Percentiles rank a stretch among this genome's conserved stretches.
Conservation (phyloP, 2,329 filamentous ascomycete species). For the Microdochium paspali region DNA sequence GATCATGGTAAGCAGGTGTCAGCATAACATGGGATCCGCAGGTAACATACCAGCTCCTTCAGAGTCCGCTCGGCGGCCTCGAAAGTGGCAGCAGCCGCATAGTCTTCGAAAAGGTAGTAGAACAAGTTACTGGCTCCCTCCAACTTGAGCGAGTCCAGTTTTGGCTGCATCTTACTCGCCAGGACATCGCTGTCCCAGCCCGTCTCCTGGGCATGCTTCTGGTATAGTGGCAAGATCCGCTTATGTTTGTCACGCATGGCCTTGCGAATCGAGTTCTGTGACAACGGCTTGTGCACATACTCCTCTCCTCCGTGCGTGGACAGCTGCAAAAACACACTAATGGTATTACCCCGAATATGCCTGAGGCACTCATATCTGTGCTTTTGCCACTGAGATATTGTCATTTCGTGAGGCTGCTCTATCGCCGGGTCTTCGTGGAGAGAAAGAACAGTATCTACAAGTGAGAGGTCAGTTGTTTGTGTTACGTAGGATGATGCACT, state of each 20-base stretch:
- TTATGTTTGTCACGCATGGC: conserved; percentile 9
- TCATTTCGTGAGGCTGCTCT: conserved; percentile 10
- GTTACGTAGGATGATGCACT: not conserved
- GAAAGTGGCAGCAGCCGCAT: conserved; percentile 48
- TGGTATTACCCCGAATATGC: conserved; percentile 27
- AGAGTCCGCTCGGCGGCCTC: conserved; percentile 35
- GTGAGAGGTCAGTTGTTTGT: too few species aligned
- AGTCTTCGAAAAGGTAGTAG: conserved; percentile 61
- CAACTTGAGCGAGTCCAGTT: not conserved
- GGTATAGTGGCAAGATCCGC: not conserved
- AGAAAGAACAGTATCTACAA: conserved; percentile 55
- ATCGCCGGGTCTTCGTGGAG: conserved; percentile 49
- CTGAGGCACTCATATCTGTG: conserved; percentile 6
- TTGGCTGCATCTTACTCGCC: not conserved
- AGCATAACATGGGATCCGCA: conserved; percentile 2
- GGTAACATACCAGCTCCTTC: conserved; percentile 32
- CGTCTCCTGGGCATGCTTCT: not conserved
- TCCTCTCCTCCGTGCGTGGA: conserved; percentile 26
- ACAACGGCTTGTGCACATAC: conserved; percentile 28
- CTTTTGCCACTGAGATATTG: conserved; percentile 15
- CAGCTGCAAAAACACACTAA: conserved; percentile 25
- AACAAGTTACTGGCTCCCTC: conserved; percentile 53
- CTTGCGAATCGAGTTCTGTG: conserved; percentile 27
- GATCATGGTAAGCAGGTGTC: conserved; percentile 1
- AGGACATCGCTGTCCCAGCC: not conserved